Conservation (phyloP, 495 filamentous ascomycete genomes). For the Daldinia vernicosa region DNA sequence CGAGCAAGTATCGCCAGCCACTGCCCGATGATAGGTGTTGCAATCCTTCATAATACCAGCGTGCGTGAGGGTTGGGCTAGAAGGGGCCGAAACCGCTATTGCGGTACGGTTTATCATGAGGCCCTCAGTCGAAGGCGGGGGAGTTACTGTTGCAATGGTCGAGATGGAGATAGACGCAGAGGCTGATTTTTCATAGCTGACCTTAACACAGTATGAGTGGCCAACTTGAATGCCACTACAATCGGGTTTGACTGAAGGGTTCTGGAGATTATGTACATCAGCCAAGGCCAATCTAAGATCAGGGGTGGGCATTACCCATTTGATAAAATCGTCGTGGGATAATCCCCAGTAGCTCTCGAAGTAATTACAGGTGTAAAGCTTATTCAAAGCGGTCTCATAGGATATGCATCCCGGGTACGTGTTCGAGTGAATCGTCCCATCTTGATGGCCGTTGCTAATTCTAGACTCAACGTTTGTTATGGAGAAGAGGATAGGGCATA, state of each 20-base stretch:
- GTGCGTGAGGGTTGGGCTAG: background rate
- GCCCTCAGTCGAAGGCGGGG: background rate
- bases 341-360: background rate
- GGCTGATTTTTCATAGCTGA: background rate
- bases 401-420: background rate
- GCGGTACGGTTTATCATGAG: background rate
- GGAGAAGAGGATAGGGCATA: background rate
- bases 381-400: background rate
- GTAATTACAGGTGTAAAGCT: background rate
- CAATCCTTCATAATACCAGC: background rate
- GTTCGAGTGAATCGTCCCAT: background rate
- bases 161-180: background rate
- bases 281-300: background rate
- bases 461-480: background rate
- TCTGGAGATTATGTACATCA: background rate
- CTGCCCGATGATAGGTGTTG: background rate
- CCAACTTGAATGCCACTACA: background rate
- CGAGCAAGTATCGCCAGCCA: background rate
- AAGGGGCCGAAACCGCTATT: background rate
- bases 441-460: background rate
- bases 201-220: background rate
- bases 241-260: background rate
- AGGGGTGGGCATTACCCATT: background rate
- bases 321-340: background rate
- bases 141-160: background rate